Evolutionary conservation across 768 basidiomycete genomes (phyloP).

Genomic region (Lyophyllum shimeji): DNA sequence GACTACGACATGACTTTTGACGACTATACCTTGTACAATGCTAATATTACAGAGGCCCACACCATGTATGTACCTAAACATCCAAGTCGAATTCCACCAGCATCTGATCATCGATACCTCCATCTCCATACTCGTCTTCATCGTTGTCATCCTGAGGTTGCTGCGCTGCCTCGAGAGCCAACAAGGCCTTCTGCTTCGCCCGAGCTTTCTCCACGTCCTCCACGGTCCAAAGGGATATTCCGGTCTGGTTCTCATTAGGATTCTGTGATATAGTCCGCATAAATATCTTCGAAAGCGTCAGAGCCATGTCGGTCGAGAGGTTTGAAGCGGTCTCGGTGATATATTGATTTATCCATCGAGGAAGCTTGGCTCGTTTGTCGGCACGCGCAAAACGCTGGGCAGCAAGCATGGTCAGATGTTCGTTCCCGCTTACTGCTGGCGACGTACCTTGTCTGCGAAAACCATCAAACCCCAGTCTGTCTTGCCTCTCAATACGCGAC

Average conservation of each 20-base stretch:
- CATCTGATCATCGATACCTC: slow-evolving; percentile 64
- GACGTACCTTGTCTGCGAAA: slow-evolving; percentile 93
- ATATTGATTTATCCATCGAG: slow-evolving; percentile 98
- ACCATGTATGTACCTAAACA: slow-evolving; percentile 29
- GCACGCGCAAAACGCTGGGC: slow-evolving; percentile 84
- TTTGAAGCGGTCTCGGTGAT: slow-evolving; percentile 99
- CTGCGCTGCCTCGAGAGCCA: slow-evolving; percentile 50
- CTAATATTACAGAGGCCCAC: slow-evolving; percentile 3
- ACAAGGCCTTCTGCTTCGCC: slow-evolving; percentile 71
- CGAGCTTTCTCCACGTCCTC: slow-evolving; percentile 90
- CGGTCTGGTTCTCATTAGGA: slow-evolving; percentile 93
- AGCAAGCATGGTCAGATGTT: neutral
- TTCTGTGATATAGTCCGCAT: slow-evolving; percentile 99
- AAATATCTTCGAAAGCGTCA: slow-evolving; percentile 92
- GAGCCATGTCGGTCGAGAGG: slow-evolving; percentile 96
- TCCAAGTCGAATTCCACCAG: slow-evolving; percentile 58
- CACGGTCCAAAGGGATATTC: slow-evolving; percentile 91
- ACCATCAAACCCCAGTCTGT: slow-evolving; percentile 99
- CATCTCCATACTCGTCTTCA: slow-evolving; percentile 67
- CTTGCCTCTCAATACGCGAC: slow-evolving; percentile 95
- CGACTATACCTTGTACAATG: slow-evolving; percentile 1
- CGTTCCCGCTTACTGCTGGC: neutral
- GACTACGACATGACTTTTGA: neutral
- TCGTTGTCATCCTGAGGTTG: slow-evolving; percentile 38
- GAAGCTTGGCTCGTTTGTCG: slow-evolving; percentile 93